Conservation (phyloP, 2,329 filamentous ascomycete species). For the Talaromyces pinophilus region DNA sequence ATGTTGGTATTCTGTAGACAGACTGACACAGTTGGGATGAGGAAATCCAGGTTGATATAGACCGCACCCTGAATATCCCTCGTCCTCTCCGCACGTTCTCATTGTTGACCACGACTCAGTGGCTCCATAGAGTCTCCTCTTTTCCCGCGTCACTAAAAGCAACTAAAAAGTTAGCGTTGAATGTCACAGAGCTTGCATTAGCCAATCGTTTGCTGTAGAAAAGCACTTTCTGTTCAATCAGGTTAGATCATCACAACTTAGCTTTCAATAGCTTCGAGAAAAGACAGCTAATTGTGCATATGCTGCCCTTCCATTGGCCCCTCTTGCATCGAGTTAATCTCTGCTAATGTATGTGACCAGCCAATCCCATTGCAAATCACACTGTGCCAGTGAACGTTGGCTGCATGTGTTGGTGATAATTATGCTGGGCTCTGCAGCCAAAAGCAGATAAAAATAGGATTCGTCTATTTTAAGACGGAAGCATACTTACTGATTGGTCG, state of each 20-base stretch:
- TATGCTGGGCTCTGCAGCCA: slow-evolving; percentile 9
- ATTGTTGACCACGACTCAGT: slow-evolving; percentile 3
- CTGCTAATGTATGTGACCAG: not conserved
- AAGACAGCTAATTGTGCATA: slow-evolving; percentile 6
- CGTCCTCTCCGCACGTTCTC: not conserved
- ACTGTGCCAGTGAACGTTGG: not conserved
- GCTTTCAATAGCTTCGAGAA: not conserved
- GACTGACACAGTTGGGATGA: not conserved
- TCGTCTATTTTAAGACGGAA: not conserved
- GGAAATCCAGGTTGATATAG: slow-evolving; percentile 5
- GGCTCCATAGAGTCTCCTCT: not conserved
- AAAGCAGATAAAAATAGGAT: slow-evolving; percentile 12
- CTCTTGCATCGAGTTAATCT: not conserved
- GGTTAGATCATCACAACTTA: not conserved
- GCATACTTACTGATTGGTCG: not conserved
- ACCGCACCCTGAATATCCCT: not conserved
- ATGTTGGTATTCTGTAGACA: not conserved
- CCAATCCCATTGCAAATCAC: slow-evolving; percentile 9
- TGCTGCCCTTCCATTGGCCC: not conserved
- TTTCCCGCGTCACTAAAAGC: slow-evolving; percentile 10
- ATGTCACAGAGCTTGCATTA: not conserved
- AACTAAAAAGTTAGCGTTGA: not conserved
- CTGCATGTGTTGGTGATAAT: slow-evolving; percentile 11
- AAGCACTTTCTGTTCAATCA: not conserved
- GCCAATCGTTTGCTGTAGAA: not conserved